Base-by-base conservation (phyloP, 768 basidiomycete species). In the Amanita exitialis region DNA sequence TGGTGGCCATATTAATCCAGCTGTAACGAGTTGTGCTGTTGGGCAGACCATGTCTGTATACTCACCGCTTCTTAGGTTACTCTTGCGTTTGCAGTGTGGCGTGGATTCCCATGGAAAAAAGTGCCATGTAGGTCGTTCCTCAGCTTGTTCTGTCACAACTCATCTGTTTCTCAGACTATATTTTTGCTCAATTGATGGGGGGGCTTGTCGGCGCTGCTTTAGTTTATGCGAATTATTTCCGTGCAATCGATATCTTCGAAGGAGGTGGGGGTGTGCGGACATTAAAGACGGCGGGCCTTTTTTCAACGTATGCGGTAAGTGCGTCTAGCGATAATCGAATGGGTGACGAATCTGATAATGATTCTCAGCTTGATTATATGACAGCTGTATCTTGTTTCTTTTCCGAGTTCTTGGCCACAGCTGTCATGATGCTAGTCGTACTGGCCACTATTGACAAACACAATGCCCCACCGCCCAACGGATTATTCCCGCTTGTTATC, bases 101-200 rank as follows among this genome's bases (percentile, higher is more conserved):
- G 84, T 52, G 70, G 69, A 51, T 86, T 86, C 63, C 82, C 83
- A 1, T 80, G 81, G 78, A 74, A 71, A 56, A 86, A 86, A 59
- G 84, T 83, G 0, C 85, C 85, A 1, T 66, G 57, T 69, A 51
- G 41, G 64, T 42, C 7, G 7, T 20, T 27, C 9, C 21, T 13
- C 20, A 5, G 1, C n/a, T 36, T 20, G 18, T 30, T 34, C 28
- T 41, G 34, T 44, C 45, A 36, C 7, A 15, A n/a, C 28, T 49
- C 35, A 18, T 54, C 32, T 21, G 16, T 23, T 35, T 41, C 18
- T 27, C 49, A 66, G 67, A 52, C 21, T 86, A 80, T 61, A 74
- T 84, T 51, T 62, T 77, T 43, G 79, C 80, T 0, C 84, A 86
- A 58, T 54, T 82, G 23, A 66, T 85, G 56, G 84, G 85, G 15